These are phyloP conservation scores for Oropetium thomaeum DNA, from an alignment of 176 grass and related monocot genomes.

Conservation along the genomic window DNA sequence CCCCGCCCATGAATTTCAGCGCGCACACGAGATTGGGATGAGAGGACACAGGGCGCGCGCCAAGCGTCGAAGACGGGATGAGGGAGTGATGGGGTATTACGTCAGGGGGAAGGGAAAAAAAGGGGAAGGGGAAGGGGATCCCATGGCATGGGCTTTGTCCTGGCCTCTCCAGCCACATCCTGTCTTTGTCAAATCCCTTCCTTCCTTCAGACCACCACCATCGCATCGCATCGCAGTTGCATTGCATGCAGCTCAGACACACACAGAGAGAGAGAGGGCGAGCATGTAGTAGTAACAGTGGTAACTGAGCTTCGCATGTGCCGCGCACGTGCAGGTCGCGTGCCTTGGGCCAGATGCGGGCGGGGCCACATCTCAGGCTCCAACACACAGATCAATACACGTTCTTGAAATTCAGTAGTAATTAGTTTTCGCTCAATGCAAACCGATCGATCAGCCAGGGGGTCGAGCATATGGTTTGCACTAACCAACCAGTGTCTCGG, in stretches of 20 bases:
- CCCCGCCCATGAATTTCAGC: neutral
- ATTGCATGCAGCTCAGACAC: neutral
- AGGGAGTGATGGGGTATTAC: neutral
- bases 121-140: neutral
- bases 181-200: neutral
- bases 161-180: neutral
- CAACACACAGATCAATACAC: neutral
- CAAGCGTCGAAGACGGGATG: neutral
- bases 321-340: neutral
- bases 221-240: too few relatives aligned
- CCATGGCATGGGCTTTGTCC: constrained; percentile 6
- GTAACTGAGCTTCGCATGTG: neutral
- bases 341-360: neutral
- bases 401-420: neutral
- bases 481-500: neutral
- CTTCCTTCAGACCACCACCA: neutral
- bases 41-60: neutral
- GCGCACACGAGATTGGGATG: neutral
- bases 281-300: neutral
- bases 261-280: too few relatives aligned
- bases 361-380: neutral
- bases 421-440: too few relatives aligned
- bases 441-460: too few relatives aligned
- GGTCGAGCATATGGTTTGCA: too few relatives aligned
- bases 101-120: too few relatives aligned